These are phyloP conservation scores for Penicillium egyptiacum DNA, from an alignment of 495 filamentous ascomycete species.

Conservation along the genomic window DNA sequence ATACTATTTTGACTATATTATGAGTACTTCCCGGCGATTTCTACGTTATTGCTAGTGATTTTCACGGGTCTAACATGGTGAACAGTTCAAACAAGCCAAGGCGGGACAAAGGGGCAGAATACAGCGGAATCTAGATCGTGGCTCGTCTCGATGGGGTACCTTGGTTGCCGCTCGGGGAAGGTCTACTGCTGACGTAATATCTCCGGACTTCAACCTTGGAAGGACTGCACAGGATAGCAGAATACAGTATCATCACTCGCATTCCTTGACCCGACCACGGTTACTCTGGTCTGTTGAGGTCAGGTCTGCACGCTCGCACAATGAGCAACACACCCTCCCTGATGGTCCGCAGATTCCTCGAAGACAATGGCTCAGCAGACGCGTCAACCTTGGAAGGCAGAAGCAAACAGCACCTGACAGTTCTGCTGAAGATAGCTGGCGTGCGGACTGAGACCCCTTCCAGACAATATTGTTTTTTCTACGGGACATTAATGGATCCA, in stretches of 20 bases:
- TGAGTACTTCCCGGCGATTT: not conserved
- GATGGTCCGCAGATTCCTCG: constrained; percentile 17
- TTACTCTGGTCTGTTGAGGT: too few species aligned
- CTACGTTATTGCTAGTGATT: not conserved
- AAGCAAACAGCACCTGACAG: not conserved
- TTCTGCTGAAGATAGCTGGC: not conserved
- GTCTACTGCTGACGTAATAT: too few species aligned
- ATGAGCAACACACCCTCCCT: constrained; percentile 6
- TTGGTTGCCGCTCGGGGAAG: too few species aligned
- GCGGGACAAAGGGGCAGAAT: too few species aligned
- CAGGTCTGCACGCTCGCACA: not conserved
- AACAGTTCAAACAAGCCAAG: too few species aligned
- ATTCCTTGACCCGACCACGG: too few species aligned
- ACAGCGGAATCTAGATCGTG: too few species aligned
- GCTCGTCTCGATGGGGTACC: too few species aligned
- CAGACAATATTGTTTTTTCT: constrained; percentile 17
- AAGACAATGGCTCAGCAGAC: constrained; percentile 7
- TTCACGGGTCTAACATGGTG: too few species aligned
- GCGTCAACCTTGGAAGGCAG: constrained; percentile 3
- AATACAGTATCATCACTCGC: too few species aligned
- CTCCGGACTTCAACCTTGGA: too few species aligned
- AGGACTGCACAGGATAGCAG: too few species aligned
- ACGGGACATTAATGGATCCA: constrained; percentile 18
- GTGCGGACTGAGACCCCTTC: constrained; percentile 1
- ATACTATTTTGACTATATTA: not conserved